Percentiles rank a stretch among this genome's conserved stretches.
phyloP scores from a whole-genome alignment of 2,329 filamentous ascomycete genomes.

The Niveomyces coronatus region DNA sequence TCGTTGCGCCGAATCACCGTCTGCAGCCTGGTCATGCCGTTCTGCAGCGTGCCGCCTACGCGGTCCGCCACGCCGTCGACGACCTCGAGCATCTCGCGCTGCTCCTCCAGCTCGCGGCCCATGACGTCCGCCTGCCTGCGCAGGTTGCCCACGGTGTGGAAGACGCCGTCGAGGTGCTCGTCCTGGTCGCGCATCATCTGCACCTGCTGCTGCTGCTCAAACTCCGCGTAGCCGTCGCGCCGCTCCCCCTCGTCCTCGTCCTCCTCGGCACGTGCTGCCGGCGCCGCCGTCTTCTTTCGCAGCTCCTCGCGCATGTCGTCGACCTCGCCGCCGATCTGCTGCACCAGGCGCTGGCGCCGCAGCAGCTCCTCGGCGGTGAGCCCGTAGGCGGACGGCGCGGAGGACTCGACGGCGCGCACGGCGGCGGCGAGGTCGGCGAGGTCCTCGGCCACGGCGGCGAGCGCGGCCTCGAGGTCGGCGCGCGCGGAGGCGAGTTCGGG shows the following conservation, averaged over 20 bases:
- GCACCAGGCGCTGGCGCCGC: slow-evolving; percentile 70
- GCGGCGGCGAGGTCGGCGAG: slow-evolving; percentile 80
- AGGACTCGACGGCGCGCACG: slow-evolving; percentile 76
- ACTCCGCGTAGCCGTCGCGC: slow-evolving; percentile 62
- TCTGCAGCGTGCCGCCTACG: slow-evolving; percentile 76
- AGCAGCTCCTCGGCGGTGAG: slow-evolving; percentile 73
- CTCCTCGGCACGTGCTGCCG: slow-evolving; percentile 27
- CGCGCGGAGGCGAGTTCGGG: slow-evolving; percentile 78
- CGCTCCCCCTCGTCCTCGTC: slow-evolving; percentile 28
- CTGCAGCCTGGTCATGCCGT: slow-evolving; percentile 75
- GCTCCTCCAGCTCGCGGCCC: slow-evolving; percentile 93
- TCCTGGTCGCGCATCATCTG: slow-evolving; percentile 95
- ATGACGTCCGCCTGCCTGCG: slow-evolving; percentile 87
- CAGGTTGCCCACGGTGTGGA: slow-evolving; percentile 84
- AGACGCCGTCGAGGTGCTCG: slow-evolving; percentile 83
- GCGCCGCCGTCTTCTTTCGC: slow-evolving; percentile 36
- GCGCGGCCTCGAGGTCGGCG: slow-evolving; percentile 54
- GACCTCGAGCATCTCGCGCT: slow-evolving; percentile 76
- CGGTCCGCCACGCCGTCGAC: slow-evolving; percentile 79
- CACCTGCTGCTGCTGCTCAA: slow-evolving; percentile 84
- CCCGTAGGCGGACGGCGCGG: slow-evolving; percentile 81
- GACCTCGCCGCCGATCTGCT: slow-evolving; percentile 81
- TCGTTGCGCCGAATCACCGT: slow-evolving; percentile 84
- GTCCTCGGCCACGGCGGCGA: slow-evolving; percentile 67
- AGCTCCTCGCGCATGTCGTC: slow-evolving; percentile 84